These are phyloP conservation scores for Aspergillus sclerotiicarbonarius DNA, from an alignment of 495 filamentous ascomycete species.

Conservation along the genomic window DNA sequence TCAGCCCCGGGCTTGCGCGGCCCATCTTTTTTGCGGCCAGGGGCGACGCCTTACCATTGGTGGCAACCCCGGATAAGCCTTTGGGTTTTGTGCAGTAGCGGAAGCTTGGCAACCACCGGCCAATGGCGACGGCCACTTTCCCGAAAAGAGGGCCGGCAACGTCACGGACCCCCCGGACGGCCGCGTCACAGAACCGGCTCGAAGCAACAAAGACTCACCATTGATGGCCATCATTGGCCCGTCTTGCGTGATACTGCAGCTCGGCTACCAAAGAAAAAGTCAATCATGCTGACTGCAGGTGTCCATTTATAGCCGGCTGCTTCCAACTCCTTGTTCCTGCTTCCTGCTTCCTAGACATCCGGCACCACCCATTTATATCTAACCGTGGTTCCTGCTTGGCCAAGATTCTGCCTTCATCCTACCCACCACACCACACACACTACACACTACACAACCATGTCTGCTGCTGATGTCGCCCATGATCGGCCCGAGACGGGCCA, in stretches of 20 bases:
- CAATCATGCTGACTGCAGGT: background rate
- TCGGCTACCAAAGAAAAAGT: constrained; percentile 12
- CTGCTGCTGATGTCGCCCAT: constrained; percentile 13
- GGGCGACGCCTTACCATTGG: background rate
- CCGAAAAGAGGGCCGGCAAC: constrained; percentile 1
- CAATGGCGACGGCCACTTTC: background rate
- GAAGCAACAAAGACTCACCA: background rate
- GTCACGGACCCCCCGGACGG: constrained; percentile 15
- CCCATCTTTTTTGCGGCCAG: background rate
- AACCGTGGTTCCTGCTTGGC: background rate
- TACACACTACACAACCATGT: constrained; percentile 9
- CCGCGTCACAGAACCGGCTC: constrained; percentile 17
- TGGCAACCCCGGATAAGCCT: constrained; percentile 11
- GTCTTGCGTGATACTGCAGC: constrained; percentile 8
- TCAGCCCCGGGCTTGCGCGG: background rate
- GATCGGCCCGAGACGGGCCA: constrained; percentile 29
- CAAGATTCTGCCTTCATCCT: background rate
- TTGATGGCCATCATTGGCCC: constrained; percentile 10
- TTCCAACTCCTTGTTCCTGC: too few species aligned
- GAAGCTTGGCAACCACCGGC: constrained; percentile 19
- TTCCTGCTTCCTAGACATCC: too few species aligned
- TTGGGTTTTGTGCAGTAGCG: constrained; percentile 21
- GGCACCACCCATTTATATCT: background rate
- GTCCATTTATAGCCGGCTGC: too few species aligned
- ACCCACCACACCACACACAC: background rate